Conservation (phyloP, 257 asterid genomes). For the Euphrasia confusa region DNA sequence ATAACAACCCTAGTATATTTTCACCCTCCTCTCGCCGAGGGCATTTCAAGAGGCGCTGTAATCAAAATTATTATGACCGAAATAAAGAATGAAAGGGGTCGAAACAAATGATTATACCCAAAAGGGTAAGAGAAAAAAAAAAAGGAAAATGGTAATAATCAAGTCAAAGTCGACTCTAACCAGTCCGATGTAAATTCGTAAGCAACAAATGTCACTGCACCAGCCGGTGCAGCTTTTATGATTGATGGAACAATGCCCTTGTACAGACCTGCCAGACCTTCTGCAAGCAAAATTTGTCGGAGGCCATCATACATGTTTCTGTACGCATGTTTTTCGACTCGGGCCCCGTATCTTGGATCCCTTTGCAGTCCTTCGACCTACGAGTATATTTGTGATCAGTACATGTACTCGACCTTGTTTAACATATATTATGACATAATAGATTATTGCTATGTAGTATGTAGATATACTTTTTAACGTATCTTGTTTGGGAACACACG, state of each 20-base stretch:
- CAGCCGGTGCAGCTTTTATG: constrained; percentile 92
- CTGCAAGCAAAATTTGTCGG: constrained; percentile 42
- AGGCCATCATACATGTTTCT: constrained; percentile 71
- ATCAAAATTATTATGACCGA: background rate
- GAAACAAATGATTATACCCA: constrained; percentile 6
- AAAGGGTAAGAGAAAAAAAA: background rate
- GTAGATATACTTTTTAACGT: too few relatives aligned
- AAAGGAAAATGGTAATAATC: constrained; percentile 21
- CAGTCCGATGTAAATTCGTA: constrained; percentile 74
- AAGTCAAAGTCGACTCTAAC: constrained; percentile 58
- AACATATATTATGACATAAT: background rate
- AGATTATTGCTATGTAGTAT: too few relatives aligned
- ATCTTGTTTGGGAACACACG: too few relatives aligned
- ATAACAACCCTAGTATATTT: background rate
- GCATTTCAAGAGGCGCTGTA: background rate
- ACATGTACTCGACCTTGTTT: background rate
- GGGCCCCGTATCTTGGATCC: constrained; percentile 84
- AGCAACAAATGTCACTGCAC: constrained; percentile 91
- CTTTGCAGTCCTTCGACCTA: constrained; percentile 86
- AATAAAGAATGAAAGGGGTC: constrained; percentile 16
- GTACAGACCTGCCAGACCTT: constrained; percentile 82
- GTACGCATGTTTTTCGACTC: constrained; percentile 65
- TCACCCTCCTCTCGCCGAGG: background rate
- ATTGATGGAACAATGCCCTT: constrained; percentile 92
- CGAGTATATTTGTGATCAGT: constrained; percentile 1